Evolutionary conservation across 805 yeast species (phyloP), one percentile per base, ranked within the genome.

Genomic region (Metschnikowia baotianmanensis): DNA sequence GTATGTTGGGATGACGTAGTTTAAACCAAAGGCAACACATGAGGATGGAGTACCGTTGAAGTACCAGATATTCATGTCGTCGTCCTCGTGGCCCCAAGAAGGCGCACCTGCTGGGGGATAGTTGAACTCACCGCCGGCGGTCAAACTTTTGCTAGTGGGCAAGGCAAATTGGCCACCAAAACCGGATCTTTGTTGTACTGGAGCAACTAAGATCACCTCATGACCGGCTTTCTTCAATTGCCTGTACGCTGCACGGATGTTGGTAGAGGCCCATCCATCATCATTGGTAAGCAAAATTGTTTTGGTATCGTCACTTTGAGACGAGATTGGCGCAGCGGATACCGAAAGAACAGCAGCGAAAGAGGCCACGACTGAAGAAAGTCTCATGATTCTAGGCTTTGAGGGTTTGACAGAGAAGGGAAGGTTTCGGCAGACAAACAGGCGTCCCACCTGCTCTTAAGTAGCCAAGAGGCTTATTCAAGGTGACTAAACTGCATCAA

Each of bases 211-310:
- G 23, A 52, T 41, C 33, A 52, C 55, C 23, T 52, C 45, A 43
- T 52, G 47, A 7, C 55, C 55, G n/a, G 53, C 55, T 6, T 12
- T 36, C 40, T 42, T 48, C 49, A 51, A 65, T 25, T 64, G 75
- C 37, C 69, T 58, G 67, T 77, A 78, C 10, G 77, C 58, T 12
- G 82, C 78, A 55, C 82, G 71, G 53, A 78, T 74, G 53, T 76
- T 76, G 34, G 81, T 73, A 5, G 80, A 61, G 3, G 72, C 74
- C 77, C 78, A 78, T 15, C 76, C 72, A 48, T 78, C 83, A 52
- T 78, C 83, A 51, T 78, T 77, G 45, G 81, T 70, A 28, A 76
- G 61, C 16, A 76, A 56, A 45, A 74, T 71, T 55, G 72, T 71
- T 49, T 68, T 67, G 43, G 39, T 40, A 18, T 54, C 40, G 35